Base-by-base conservation (phyloP, 768 basidiomycete genomes). In the Kwoniella dejecticola region DNA sequence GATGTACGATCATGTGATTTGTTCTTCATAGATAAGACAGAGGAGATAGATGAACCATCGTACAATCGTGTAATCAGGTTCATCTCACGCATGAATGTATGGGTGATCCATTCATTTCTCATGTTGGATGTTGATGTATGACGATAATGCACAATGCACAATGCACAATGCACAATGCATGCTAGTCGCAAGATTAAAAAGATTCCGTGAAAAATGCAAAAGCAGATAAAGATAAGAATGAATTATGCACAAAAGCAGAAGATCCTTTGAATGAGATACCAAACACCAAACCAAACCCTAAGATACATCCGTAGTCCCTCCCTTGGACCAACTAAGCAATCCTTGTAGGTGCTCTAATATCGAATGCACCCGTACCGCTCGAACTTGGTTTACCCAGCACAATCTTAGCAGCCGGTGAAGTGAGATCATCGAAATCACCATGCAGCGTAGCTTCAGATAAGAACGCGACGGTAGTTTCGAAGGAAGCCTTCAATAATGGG, bases 341-440 rank as follows among this genome's bases (percentile, higher is more conserved):
- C 38, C 65, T 49, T 2, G 49, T 66, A 7, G 72, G 71, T 4
- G 72, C 72, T 23, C 75, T 45, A 40, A 98, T 85, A 76, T 92
- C 94, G 70, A 98, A 99, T 31, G 87, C 86, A 4, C 94, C 96
- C 23, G 95, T 98, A n/a, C 95, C 95, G n/a, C 88, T 91, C 52
- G 83, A 81, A 74, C 85, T 90, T 8, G 92, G 90, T 64, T 88
- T 84, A 42, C 95, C 95, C 60, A 96, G 69, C 30, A 97, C 94
- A 77, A 99, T 89, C 75, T 87, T 91, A 0, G 91, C 89, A 4
- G 93, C 93, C 2, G 95, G 95, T 21, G 89, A 88, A 19, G 86
- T 85, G 67, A 97, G 82, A 73, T 93, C 89, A 77, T 98, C 95
- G 80, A 90, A 97, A 81, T 98, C 96, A 24, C 96, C 96, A 75